Percentiles rank a stretch among this genome's conserved stretches.
These are phyloP conservation scores for Starmera pachycereana DNA, from an alignment of 805 yeast species.

Conservation along the genomic window DNA sequence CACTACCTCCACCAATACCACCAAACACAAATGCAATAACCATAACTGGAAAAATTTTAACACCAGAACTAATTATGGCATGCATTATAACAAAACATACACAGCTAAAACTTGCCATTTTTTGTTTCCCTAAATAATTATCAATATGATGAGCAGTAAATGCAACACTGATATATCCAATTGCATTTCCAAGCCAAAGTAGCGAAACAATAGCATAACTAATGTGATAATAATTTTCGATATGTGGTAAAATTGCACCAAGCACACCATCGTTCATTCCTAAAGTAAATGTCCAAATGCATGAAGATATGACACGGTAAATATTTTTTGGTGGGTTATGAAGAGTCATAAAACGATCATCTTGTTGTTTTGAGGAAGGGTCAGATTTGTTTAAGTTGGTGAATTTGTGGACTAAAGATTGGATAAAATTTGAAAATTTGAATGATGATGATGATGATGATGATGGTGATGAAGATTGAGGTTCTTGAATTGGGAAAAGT, in stretches of 20 bases:
- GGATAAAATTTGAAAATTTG: too few relatives aligned
- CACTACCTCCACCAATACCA: slow-evolving; percentile 45
- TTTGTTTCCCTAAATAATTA: slow-evolving; percentile 28
- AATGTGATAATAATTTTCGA: slow-evolving; percentile 38
- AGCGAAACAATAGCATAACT: slow-evolving; percentile 44
- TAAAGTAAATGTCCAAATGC: slow-evolving; percentile 28
- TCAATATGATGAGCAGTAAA: slow-evolving; percentile 35
- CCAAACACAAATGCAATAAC: slow-evolving; percentile 44
- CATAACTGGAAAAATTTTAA: slow-evolving; percentile 34
- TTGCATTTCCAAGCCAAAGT: slow-evolving; percentile 47
- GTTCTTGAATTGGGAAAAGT: slow-evolving; percentile 1
- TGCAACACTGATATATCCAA: slow-evolving; percentile 45
- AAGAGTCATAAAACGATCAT: slow-evolving; percentile 26
- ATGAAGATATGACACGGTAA: slow-evolving; percentile 30
- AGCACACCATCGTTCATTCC: slow-evolving; percentile 50
- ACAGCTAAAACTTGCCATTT: slow-evolving; percentile 30
- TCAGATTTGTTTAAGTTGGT: slow-evolving; percentile 5
- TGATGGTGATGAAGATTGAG: too few relatives aligned
- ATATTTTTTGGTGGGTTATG: slow-evolving; percentile 32
- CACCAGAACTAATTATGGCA: slow-evolving; percentile 35
- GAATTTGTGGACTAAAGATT: neutral
- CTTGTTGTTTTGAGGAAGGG: slow-evolving; percentile 1
- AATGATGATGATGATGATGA: too few relatives aligned
- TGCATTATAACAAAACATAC: slow-evolving; percentile 29
- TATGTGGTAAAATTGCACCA: slow-evolving; percentile 48